These are phyloP conservation scores for Melastoma candidum DNA, from an alignment of 441 rosid species.

Conservation along the genomic window DNA sequence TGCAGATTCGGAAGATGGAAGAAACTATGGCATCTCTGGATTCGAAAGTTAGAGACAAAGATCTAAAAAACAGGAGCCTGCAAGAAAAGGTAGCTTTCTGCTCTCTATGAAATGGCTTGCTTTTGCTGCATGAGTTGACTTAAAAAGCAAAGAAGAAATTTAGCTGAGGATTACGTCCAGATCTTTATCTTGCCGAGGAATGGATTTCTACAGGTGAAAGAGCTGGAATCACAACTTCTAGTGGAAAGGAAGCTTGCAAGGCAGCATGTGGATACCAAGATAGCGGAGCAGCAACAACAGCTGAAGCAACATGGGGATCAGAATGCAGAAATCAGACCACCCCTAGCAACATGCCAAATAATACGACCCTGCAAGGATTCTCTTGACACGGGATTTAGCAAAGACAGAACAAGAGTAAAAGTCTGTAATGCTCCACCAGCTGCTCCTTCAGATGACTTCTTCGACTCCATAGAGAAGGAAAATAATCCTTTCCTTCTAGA, in stretches of 20 bases:
- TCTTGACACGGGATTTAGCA: conserved; percentile 6
- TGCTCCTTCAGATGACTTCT: conserved; percentile 26
- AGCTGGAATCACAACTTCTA: conserved; percentile 81
- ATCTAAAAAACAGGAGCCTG: conserved; percentile 59
- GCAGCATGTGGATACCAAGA: conserved; percentile 86
- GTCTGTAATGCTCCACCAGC: background rate
- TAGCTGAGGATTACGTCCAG: too few species aligned
- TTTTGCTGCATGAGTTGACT: too few species aligned
- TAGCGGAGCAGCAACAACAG: conserved; percentile 55
- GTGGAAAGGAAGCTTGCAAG: conserved; percentile 92
- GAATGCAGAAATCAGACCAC: conserved; percentile 33
- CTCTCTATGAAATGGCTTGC: background rate
- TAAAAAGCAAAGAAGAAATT: too few species aligned
- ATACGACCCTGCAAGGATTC: conserved; percentile 23
- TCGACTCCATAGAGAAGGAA: conserved; percentile 64
- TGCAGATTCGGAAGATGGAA: conserved; percentile 81
- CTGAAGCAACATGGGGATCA: conserved; percentile 54
- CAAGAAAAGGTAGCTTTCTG: conserved; percentile 67
- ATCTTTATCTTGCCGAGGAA: too few species aligned
- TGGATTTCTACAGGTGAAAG: conserved; percentile 46
- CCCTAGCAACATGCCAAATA: conserved; percentile 39
- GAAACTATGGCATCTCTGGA: conserved; percentile 60
- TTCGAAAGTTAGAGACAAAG: conserved; percentile 71
- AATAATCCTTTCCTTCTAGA: conserved; percentile 66
- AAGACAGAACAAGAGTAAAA: conserved; percentile 26